Conservation (phyloP, 2,329 filamentous ascomycete genomes). For the Didymosphaeria variabile region DNA sequence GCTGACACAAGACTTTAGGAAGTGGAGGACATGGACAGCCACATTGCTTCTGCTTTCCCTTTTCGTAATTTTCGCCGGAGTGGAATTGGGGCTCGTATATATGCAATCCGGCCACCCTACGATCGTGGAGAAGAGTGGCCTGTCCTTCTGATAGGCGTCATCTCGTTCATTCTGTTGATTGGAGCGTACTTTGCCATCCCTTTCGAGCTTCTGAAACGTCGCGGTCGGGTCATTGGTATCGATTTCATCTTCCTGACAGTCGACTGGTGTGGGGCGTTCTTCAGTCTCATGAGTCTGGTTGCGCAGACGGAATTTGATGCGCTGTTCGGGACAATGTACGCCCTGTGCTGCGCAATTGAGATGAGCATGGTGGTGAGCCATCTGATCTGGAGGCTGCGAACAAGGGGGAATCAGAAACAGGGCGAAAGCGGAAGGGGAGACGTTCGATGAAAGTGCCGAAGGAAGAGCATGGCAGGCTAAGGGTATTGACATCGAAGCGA, state of each 20-base stretch:
- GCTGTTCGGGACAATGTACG: conserved; percentile 66
- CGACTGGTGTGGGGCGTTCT: conserved; percentile 68
- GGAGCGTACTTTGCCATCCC: conserved; percentile 66
- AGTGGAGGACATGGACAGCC: conserved; percentile 52
- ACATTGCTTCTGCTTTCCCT: conserved; percentile 22
- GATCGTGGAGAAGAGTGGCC: conserved; percentile 60
- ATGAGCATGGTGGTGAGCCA: conserved; percentile 66
- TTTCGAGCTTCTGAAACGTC: conserved; percentile 66
- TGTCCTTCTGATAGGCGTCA: conserved; percentile 61
- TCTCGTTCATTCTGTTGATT: conserved; percentile 64
- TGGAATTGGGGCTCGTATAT: conserved; percentile 64
- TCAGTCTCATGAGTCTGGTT: conserved; percentile 67
- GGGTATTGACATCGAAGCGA: conserved; percentile 31
- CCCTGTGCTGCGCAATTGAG: conserved; percentile 64
- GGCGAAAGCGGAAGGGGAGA: conserved; percentile 51
- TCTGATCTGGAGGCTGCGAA: conserved; percentile 63
- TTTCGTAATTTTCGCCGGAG: conserved; percentile 57
- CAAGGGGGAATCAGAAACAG: conserved; percentile 58
- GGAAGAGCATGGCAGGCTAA: conserved; percentile 31
- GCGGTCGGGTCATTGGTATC: conserved; percentile 67
- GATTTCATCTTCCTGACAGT: conserved; percentile 66
- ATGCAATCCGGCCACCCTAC: conserved; percentile 64
- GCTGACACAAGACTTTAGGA: conserved; percentile 22
- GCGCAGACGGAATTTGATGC: conserved; percentile 67
- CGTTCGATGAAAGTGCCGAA: conserved; percentile 61